Evolutionary conservation across 495 filamentous ascomycete genomes (phyloP), one percentile per base, ranked within the genome.

Genomic region (Penicillium longicatenatum): DNA sequence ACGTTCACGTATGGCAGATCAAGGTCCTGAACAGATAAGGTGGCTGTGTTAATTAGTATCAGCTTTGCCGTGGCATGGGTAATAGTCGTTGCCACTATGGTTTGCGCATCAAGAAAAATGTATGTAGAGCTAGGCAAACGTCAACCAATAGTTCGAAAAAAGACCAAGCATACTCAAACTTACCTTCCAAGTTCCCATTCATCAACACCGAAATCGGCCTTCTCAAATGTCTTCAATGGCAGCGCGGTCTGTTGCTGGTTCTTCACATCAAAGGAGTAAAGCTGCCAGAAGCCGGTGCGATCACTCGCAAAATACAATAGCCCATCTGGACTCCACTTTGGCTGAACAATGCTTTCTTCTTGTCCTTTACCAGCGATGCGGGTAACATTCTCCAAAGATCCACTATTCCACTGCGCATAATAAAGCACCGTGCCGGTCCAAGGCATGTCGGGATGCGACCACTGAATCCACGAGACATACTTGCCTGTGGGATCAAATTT

Each of bases 381-480:
- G 4, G 31, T 68, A n/a, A 44, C 42, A 53, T 70, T 67, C 0
- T 35, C 29, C 11, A 73, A 22, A 3, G 45, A 21, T n/a, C 69
- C 67, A 49, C 62, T 39, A 14, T 48, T 19, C 73, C 73, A 81
- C 8, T 71, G 60, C 6, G 71, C 76, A 29, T 71, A 12, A 55
- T 70, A 71, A 9, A 83, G 60, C 51, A 71, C 62, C n/a, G 70
- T 74, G 2, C 74, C 76, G 0, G 70, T 71, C 71, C 77, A 82
- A 7, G 79, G 78, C 73, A 81, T 77, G 52, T 75, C 71, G 0
- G 79, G 80, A 63, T 82, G 77, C 35, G 74, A 62, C 78, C 79
- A 82, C 54, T 82, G 71, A 44, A 78, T 70, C 78, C 79, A 82
- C 11, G 67, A 75, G 14, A 82, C 59, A 53, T 68, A 64, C 20